Evolutionary conservation across 169 alveolate genomes (phyloP), one percentile per base, ranked within the genome.

Genomic region (Neospora caninum): DNA sequence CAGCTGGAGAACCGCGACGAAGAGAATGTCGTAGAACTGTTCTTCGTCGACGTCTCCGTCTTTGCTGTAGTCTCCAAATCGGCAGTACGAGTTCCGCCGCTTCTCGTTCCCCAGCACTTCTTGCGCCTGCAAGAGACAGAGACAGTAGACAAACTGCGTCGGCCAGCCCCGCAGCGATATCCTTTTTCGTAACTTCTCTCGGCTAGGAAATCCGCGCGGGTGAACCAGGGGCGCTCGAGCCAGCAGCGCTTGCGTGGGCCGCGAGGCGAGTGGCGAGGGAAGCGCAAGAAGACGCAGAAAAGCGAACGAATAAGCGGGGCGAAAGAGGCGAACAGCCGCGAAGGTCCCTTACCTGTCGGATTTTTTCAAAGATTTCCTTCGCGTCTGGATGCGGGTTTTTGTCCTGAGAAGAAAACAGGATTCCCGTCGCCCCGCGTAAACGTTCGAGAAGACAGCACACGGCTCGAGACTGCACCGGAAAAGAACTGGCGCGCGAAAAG

Each of bases 41-140:
- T 82, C 88, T 29, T 92, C 95, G 92, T 92, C 92, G 36, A 92
- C 42, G 13, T 41, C 95, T 9, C 92, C 95, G 6, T 92, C 91
- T 36, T 64, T 31, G 43, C 88, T 64, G 69, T 49, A 92, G 78
- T 92, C 94, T 25, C 94, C 94, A 49, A 92, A 92, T 18, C 94
- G 91, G 54, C 84, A 64, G 70, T 80, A 92, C 7, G 91, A 69
- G 53, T 82, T 53, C 67, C 91, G 10, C 43, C 91, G 58, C 91
- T 82, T 80, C 49, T 80, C 92, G 49, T 87, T 92, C 53, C 45
- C n/a, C 36, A 92, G n/a, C 25, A 92, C 86, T 45, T 82, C 94
- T 83, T 92, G 69, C 27, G 94, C 94, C 94, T 92, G 67, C 45
- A 54, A 4, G 25, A 73, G 39, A 22, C 67, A 34, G 10, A 4